Evolutionary conservation across 352 stramenopile genomes (phyloP), one percentile per base, ranked within the genome.

Genomic region (Pythium vanterpoolii): DNA sequence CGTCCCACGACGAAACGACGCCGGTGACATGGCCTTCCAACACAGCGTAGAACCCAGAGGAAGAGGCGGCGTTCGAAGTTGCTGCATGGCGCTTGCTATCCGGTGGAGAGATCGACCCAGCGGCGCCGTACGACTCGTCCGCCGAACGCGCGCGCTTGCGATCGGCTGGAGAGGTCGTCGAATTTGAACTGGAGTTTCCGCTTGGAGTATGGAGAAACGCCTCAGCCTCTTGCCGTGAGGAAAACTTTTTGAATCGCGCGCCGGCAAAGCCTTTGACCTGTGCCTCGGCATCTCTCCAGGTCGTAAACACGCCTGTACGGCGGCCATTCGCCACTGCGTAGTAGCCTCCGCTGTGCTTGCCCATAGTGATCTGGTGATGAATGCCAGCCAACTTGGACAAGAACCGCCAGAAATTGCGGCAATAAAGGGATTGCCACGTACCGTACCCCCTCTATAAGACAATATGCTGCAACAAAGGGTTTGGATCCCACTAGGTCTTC

Each of bases 201-300:
- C 19, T 51, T 18, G 42, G 34, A 16, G 52, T 26, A 33, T 60
- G 47, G 5, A 91, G 46, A 48, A 89, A 91, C 21, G 64, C 62
- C 16, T 78, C 59, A 6, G 84, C 84, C 39, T 90, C 68, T 9
- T 45, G 47, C 27, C 66, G 23, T 5, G 70, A 81, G 30, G 73
- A 55, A 58, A 91, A 90, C 50, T 89, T 90, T 60, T 93, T 90
- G 60, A 68, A 90, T 16, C 51, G 65, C 21, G 72, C 69, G 14
- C 71, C 72, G 11, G 49, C 48, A 46, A 84, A 88, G 18, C 79
- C 76, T 54, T 84, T 78, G 11, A 93, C 77, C 40, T 86, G 69
- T 34, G 68, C 66, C 49, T 91, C 57, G 0, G 66, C 56, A 14
- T 72, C 49, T 18, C 27, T 33, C 84, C 81, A 93, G 7, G 77